A percentile compares a stretch with the other conserved stretches of the same genome.
Evolutionary conservation across 805 yeast genomes (phyloP).

Genomic region (Barnettozyma wickerhamii): DNA sequence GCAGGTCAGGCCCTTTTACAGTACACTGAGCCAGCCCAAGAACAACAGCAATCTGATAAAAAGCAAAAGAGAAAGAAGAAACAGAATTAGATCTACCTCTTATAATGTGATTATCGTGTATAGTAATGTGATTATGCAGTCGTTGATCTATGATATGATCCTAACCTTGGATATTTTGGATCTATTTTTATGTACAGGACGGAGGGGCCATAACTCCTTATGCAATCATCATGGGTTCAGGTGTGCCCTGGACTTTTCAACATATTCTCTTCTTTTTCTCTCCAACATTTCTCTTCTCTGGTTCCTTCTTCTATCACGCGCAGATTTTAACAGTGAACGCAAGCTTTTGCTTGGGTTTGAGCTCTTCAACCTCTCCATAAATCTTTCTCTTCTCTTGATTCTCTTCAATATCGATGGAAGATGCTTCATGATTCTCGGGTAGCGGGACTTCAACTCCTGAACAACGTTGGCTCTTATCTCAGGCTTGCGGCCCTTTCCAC

Average conservation of each 20-base stretch:
- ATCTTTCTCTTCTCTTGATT: slow-evolving; percentile 18
- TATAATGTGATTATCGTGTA: background rate
- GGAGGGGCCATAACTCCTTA: background rate
- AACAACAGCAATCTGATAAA: slow-evolving; percentile 11
- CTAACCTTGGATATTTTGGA: no score
- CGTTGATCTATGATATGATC: no score
- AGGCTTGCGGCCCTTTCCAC: slow-evolving; percentile 7
- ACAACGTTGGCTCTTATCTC: slow-evolving; percentile 15
- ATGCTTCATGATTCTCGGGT: slow-evolving; percentile 31
- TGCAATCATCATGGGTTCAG: background rate
- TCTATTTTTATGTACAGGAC: no score
- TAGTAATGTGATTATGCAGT: background rate
- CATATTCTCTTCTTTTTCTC: background rate
- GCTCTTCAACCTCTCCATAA: background rate
- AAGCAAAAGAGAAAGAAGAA: slow-evolving; percentile 7
- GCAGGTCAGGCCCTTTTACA: slow-evolving; percentile 21
- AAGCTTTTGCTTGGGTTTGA: background rate
- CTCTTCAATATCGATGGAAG: slow-evolving; percentile 20
- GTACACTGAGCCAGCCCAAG: slow-evolving; percentile 15
- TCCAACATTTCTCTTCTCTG: slow-evolving; percentile 2
- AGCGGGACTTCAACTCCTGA: slow-evolving; percentile 17
- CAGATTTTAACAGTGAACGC: background rate
- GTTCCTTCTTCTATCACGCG: slow-evolving; percentile 1
- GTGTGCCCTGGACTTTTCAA: background rate
- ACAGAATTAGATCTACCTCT: background rate